phyloP scores from a whole-genome alignment of 163 green algal genomes.

The Chloromonas sp. region DNA sequence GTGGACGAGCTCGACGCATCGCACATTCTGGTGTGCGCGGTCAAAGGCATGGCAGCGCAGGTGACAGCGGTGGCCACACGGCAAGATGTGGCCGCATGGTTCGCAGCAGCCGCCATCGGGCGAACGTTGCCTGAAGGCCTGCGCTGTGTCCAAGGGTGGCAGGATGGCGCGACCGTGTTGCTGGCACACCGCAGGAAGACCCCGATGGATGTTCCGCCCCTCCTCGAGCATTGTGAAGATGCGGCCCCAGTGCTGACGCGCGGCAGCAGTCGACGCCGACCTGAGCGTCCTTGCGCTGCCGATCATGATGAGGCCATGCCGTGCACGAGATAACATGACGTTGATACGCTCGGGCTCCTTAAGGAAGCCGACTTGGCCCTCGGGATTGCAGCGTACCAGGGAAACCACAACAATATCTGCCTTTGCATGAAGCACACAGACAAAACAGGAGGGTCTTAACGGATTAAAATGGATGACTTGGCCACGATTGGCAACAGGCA shows the following conservation, averaged over 20 bases:
- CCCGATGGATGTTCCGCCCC: not conserved
- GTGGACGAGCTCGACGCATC: slow-evolving; percentile 31
- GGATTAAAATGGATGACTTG: not conserved
- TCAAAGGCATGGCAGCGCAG: slow-evolving; percentile 30
- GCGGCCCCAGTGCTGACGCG: slow-evolving; percentile 21
- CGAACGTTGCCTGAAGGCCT: slow-evolving; percentile 30
- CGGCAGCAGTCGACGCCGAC: slow-evolving; percentile 18
- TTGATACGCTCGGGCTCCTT: slow-evolving; percentile 49
- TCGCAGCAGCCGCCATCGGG: slow-evolving; percentile 47
- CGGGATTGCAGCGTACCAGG: slow-evolving; percentile 55
- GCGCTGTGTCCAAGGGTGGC: slow-evolving; percentile 6
- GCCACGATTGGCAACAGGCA: not conserved
- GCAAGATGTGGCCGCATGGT: slow-evolving; percentile 22
- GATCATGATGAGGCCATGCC: slow-evolving; percentile 44
- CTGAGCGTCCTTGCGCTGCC: slow-evolving; percentile 26
- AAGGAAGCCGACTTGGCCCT: slow-evolving; percentile 61
- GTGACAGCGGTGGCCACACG: slow-evolving; percentile 46
- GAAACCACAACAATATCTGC: slow-evolving; percentile 52
- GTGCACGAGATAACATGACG: slow-evolving; percentile 58
- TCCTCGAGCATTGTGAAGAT: slow-evolving; percentile 24
- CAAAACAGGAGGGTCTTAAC: not conserved
- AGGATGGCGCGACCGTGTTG: slow-evolving; percentile 3
- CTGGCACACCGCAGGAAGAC: slow-evolving; percentile 31
- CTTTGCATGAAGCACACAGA: slow-evolving; percentile 24
- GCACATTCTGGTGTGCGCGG: slow-evolving; percentile 8